A percentile compares a stretch with the other conserved stretches of the same genome.
Evolutionary conservation across 177 flowering plant species (phyloP).

Genomic region (Vitis hybrid): DNA sequence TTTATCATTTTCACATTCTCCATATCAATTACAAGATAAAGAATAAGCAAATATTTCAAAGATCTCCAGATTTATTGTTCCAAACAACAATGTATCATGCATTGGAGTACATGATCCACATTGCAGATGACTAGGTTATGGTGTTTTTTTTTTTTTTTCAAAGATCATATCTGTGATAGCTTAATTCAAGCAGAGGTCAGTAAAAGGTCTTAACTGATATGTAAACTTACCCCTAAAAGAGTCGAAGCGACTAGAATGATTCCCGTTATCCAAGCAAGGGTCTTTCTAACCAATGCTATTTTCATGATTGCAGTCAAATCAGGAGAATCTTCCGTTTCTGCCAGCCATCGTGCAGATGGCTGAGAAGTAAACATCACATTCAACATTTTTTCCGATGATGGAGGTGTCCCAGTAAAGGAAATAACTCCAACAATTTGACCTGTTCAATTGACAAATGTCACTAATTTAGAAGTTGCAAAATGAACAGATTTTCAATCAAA

Average conservation of each 20-base stretch:
- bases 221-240: slow-evolving; percentile 78
- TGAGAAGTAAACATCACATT: slow-evolving; percentile 41
- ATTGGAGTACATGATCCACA: no score
- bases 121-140: no score
- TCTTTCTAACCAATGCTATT: slow-evolving; percentile 58
- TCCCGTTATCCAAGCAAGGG: slow-evolving; percentile 92
- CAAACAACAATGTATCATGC: no score
- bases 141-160: no score
- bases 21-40: no score
- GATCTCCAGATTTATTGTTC: no score
- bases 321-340: slow-evolving; percentile 32
- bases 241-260: slow-evolving; percentile 80
- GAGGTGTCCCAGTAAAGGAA: slow-evolving; percentile 25
- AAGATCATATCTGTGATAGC: no score
- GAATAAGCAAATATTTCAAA: no score
- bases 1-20: no score
- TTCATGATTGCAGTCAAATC: slow-evolving; percentile 22
- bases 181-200: not conserved
- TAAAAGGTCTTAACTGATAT: not conserved
- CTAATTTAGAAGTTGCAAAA: not conserved
- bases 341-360: slow-evolving; percentile 57
- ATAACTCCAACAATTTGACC: slow-evolving; percentile 84
- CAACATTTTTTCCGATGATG: slow-evolving; percentile 34
- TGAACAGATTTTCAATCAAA: not conserved
- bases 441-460: slow-evolving; percentile 26